Conservation (phyloP, 495 filamentous ascomycete species). For the Astrothelium macrocarpum region DNA sequence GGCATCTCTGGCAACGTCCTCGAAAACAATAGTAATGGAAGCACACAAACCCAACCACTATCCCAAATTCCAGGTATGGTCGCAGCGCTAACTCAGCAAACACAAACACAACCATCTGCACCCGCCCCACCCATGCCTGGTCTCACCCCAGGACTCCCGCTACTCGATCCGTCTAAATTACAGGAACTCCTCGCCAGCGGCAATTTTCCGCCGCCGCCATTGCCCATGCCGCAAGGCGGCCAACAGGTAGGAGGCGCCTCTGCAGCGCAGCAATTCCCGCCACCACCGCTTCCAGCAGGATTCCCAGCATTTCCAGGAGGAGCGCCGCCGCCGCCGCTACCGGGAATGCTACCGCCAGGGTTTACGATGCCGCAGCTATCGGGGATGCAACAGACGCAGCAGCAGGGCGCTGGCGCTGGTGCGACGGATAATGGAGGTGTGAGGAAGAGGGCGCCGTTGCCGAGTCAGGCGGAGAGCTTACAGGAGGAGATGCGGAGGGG, state of each 20-base stretch:
- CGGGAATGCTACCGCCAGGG: constrained; percentile 18
- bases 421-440: constrained; percentile 28
- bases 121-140: constrained; percentile 40
- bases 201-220: constrained; percentile 26
- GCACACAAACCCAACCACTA: constrained; percentile 23
- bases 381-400: constrained; percentile 19
- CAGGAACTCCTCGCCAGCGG: constrained; percentile 43
- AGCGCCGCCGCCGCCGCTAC: constrained; percentile 27
- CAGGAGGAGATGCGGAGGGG: constrained; percentile 62
- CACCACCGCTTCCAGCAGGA: constrained; percentile 34
- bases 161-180: constrained; percentile 57
- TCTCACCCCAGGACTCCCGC: constrained; percentile 39
- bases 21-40: constrained; percentile 32
- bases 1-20: constrained; percentile 27
- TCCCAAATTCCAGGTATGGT: constrained; percentile 43
- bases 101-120: constrained; percentile 38
- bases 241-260: constrained; percentile 44
- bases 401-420: constrained; percentile 20
- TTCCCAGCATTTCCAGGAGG: constrained; percentile 39
- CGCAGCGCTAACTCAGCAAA: constrained; percentile 28
- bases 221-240: constrained; percentile 26
- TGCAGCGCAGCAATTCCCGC: constrained; percentile 24
- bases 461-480: constrained; percentile 75
- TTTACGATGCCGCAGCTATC: constrained; percentile 25
- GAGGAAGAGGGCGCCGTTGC: constrained; percentile 53